These are phyloP conservation scores for Phyllostachys edulis DNA, from an alignment of 176 grass and related monocot species.

Conservation along the genomic window DNA sequence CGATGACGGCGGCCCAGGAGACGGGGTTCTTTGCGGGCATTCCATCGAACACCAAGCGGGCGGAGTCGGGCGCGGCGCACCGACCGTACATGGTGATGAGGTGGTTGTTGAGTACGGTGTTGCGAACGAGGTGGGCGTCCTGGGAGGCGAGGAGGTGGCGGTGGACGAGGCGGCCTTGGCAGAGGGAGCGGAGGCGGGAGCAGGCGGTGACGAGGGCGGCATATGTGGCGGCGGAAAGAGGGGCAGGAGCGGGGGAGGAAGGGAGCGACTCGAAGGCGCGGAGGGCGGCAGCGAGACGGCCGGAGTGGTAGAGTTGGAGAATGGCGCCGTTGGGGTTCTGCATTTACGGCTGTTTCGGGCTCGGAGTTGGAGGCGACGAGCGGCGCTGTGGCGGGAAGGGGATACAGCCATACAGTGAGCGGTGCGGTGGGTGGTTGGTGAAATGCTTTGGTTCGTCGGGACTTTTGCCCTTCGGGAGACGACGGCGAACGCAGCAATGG, in stretches of 20 bases:
- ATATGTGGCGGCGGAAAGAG: conserved; percentile 40
- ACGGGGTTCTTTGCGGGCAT: conserved; percentile 68
- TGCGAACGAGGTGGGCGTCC: neutral
- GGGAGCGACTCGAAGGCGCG: conserved; percentile 38
- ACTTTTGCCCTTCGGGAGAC: neutral
- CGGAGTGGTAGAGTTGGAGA: conserved; percentile 49
- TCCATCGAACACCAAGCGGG: conserved; percentile 51
- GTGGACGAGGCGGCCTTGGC: conserved; percentile 40
- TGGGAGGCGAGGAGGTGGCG: conserved; percentile 37
- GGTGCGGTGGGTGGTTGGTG: neutral
- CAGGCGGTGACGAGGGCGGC: conserved; percentile 46
- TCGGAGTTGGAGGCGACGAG: conserved; percentile 1
- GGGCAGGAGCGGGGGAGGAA: neutral
- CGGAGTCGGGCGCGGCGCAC: conserved; percentile 40
- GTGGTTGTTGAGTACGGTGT: conserved; percentile 50
- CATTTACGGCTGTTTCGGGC: conserved; percentile 23
- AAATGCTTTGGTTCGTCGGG: neutral
- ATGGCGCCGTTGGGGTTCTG: conserved; percentile 42
- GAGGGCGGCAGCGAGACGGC: conserved; percentile 37
- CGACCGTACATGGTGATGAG: conserved; percentile 54
- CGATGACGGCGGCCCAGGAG: conserved; percentile 77
- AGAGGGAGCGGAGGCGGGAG: conserved; percentile 51
- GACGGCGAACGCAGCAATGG: neutral
- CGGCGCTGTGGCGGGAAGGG: neutral
- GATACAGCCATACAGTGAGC: neutral